phyloP scores from a whole-genome alignment of 169 alveolate species.

The Babesia sp. region DNA sequence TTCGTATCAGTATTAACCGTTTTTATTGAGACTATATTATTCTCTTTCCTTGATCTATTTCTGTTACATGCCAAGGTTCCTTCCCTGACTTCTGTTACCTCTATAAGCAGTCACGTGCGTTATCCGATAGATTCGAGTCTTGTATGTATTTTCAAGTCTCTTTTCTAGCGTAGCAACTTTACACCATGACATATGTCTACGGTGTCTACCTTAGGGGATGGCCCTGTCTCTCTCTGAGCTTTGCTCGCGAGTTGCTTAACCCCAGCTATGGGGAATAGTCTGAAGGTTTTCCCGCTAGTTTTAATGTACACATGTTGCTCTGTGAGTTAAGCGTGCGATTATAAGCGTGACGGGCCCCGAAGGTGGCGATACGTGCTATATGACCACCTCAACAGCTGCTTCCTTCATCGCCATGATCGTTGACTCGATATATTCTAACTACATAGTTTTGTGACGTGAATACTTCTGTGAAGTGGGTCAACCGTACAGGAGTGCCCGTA shows the following conservation, averaged over 20 bases:
- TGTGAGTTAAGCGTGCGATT: not conserved
- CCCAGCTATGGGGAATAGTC: slow-evolving; percentile 19
- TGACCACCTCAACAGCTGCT: not conserved
- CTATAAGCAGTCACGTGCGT: too few species aligned
- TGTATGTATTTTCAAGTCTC: too few species aligned
- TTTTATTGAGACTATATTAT: too few species aligned
- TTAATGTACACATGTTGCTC: not conserved
- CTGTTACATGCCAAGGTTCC: too few species aligned
- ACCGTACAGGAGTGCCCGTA: slow-evolving; percentile 73
- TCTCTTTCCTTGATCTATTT: too few species aligned
- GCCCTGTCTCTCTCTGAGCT: too few species aligned
- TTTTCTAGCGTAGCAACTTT: too few species aligned
- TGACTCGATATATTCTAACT: slow-evolving; percentile 93
- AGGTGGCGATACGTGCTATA: not conserved
- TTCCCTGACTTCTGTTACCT: too few species aligned
- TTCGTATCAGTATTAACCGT: too few species aligned
- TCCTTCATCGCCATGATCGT: slow-evolving; percentile 24
- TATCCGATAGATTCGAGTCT: too few species aligned
- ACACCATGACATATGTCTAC: too few species aligned
- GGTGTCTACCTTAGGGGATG: too few species aligned
- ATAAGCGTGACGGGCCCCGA: not conserved
- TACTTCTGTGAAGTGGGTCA: slow-evolving; percentile 93
- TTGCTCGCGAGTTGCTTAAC: not conserved
- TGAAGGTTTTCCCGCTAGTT: not conserved
- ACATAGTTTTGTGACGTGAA: slow-evolving; percentile 95